phyloP scores from a whole-genome alignment of 2,329 filamentous ascomycete genomes.

The Pseudogymnoascus sp. region DNA sequence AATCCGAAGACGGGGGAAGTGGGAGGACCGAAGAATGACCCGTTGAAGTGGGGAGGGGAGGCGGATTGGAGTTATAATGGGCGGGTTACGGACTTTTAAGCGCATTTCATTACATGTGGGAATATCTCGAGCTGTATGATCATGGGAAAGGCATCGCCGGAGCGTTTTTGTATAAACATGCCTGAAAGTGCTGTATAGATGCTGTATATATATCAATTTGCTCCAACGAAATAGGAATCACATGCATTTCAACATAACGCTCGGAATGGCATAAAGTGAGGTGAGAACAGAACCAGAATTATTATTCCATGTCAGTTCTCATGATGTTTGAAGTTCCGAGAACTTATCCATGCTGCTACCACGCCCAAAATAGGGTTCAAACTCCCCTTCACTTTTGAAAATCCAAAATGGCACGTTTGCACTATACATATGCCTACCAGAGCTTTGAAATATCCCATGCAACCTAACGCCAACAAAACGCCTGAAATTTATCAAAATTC shows the following conservation, averaged over 20 bases:
- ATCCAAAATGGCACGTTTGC: slow-evolving; percentile 4
- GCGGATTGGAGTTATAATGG: slow-evolving; percentile 88
- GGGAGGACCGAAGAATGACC: slow-evolving; percentile 95
- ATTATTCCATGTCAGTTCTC: background rate
- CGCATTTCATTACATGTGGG: background rate
- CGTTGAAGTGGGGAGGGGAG: slow-evolving; percentile 80
- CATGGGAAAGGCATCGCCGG: background rate
- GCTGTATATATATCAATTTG: background rate
- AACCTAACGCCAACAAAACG: slow-evolving; percentile 8
- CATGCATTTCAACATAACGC: background rate
- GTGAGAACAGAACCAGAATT: background rate
- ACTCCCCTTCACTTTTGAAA: background rate
- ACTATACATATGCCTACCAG: slow-evolving; percentile 2
- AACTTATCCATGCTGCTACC: background rate
- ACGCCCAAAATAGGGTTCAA: background rate
- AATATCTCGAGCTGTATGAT: background rate
- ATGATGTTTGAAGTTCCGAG: background rate
- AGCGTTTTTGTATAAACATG: background rate
- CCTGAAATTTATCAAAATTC: slow-evolving; percentile 4
- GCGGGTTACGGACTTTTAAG: slow-evolving; percentile 79
- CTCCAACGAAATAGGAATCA: background rate
- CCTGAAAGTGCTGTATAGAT: background rate
- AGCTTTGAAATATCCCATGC: slow-evolving; percentile 3
- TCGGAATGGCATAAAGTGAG: background rate
- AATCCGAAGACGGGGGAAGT: slow-evolving; percentile 95